Evolutionary conservation across 2,329 filamentous ascomycete species (phyloP), one percentile per base, ranked within the genome.

Genomic region (Pyrenophora graminea): DNA sequence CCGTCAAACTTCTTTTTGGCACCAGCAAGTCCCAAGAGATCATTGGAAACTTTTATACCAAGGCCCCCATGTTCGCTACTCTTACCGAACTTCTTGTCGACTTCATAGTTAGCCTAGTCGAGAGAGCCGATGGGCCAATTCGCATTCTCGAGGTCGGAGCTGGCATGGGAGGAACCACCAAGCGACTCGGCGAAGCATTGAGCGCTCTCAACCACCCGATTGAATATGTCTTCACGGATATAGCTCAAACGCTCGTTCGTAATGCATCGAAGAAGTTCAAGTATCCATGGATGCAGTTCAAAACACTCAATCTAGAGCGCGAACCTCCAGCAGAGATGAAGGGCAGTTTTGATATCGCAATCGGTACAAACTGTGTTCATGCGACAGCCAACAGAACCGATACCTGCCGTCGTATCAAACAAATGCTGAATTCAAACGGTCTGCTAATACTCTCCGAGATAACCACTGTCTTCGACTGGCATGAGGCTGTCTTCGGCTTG

Each of bases 201-300:
- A 30, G 25, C 13, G 25, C 18, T 13, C 25, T 53, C 30, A 18
- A 27, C 8, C 40, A 49, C 19, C 30, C 40, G 1, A 40, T 77
- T 12, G 63, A 72, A 42, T 78, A 77, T 52, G 72, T 66, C 0
- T 75, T 76, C 48, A 76, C 69, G 1, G 76, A 78, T 38, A 61
- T 77, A 2, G 71, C 74, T 0, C 40, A 66, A 0, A 70, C 72
- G 0, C 61, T 77, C n/a, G 64, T 78, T 2, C 64, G 68, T 0
- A 63, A 63, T 8, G 73, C 73, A 0, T 62, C 61, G 23, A 63
- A 66, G 32, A 41, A 36, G 59, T 56, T 34, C 72, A 48, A 64
- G 2, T 66, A 70, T 18, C 45, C 61, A 0, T 67, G 58, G 38
- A 70, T 77, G 67, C 45, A 61, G 17, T 77, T 70, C 48, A 33